These are phyloP conservation scores for Gryganskiella cystojenkinii DNA, from an alignment of 192 early-diverging fungal genomes.

Conservation along the genomic window DNA sequence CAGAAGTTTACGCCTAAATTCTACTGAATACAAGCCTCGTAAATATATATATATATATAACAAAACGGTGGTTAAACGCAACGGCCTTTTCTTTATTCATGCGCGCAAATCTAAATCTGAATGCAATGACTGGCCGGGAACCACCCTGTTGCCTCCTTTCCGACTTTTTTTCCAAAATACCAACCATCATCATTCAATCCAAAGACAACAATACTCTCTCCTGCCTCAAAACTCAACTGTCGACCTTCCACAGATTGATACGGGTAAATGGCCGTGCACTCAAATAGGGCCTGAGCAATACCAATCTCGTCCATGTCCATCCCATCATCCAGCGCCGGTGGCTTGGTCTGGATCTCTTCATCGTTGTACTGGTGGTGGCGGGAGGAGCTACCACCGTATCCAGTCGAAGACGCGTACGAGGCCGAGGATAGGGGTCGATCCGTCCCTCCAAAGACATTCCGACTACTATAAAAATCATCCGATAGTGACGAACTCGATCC, in stretches of 20 bases:
- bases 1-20: too few species aligned
- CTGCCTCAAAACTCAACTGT: constrained; percentile 49
- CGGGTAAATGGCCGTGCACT: constrained; percentile 44
- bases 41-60: too few species aligned
- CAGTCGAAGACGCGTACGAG: constrained; percentile 8
- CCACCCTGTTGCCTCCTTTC: constrained; percentile 38
- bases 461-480: constrained; percentile 7
- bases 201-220: constrained; percentile 50
- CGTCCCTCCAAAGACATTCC: background rate
- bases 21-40: too few species aligned
- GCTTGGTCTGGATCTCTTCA: constrained; percentile 26
- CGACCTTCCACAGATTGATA: constrained; percentile 39
- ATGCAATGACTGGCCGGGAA: constrained; percentile 48
- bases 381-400: constrained; percentile 1
- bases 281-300: constrained; percentile 47
- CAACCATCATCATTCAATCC: constrained; percentile 49
- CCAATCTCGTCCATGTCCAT: constrained; percentile 49
- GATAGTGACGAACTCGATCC: constrained; percentile 16
- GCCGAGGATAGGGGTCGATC: constrained; percentile 15
- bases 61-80: too few species aligned
- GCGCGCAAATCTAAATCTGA: constrained; percentile 26
- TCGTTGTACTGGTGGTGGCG: constrained; percentile 6
- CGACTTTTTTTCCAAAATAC: constrained; percentile 54
- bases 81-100: too few species aligned
- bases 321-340: constrained; percentile 35